Conservation (phyloP, 495 filamentous ascomycete species). For the Penicillium flavigenum region DNA sequence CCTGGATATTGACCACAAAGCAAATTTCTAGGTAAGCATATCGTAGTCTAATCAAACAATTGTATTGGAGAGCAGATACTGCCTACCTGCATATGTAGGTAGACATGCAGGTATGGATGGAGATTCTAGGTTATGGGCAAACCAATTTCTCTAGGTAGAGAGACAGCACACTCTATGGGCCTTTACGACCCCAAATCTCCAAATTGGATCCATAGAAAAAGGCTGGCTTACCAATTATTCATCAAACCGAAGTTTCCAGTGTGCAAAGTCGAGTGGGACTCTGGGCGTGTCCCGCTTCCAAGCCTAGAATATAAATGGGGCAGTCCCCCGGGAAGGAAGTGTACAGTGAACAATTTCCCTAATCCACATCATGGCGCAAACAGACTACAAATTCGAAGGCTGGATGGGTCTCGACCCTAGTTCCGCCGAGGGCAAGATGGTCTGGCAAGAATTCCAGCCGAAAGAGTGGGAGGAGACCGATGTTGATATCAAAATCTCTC, state of each 20-base stretch:
- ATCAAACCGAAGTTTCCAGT: conserved; percentile 18
- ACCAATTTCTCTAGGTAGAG: background rate
- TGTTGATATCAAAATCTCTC: conserved; percentile 53
- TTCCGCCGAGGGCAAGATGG: conserved; percentile 71
- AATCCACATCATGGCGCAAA: conserved; percentile 30
- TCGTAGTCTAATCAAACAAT: background rate
- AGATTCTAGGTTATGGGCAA: background rate
- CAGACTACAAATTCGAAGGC: conserved; percentile 70
- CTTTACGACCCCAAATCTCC: background rate
- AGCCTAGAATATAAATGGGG: conserved; percentile 18
- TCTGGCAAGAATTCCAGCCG: conserved; percentile 72
- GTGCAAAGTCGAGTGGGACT: background rate
- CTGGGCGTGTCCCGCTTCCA: background rate
- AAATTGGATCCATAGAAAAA: background rate
- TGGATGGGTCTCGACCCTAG: conserved; percentile 69
- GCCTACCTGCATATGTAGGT: too few relatives aligned
- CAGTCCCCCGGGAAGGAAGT: conserved; percentile 6
- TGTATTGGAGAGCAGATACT: background rate
- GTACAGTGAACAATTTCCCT: background rate
- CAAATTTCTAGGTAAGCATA: background rate
- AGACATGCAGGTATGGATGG: background rate
- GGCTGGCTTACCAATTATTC: conserved; percentile 23
- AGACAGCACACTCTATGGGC: background rate
- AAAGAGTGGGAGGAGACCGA: conserved; percentile 82
- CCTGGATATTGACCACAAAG: background rate